These are phyloP conservation scores for Flaveria robusta DNA, from an alignment of 129 eudicot genomes.

Conservation along the genomic window DNA sequence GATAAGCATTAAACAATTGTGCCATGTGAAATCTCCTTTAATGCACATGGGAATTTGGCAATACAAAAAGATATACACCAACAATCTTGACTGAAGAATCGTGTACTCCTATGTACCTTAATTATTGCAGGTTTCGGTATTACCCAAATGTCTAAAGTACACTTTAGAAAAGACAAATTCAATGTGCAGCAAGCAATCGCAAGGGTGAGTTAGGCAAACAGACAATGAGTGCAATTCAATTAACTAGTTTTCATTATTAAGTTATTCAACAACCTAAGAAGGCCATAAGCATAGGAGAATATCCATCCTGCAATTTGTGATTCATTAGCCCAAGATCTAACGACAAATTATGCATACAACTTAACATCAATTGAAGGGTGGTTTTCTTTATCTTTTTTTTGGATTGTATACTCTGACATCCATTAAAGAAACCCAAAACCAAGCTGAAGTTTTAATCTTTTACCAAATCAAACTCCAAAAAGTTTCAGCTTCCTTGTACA, in stretches of 20 bases:
- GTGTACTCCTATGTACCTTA: not conserved
- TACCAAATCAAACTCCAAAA: not conserved
- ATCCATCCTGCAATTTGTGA: not conserved
- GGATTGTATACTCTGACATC: not conserved
- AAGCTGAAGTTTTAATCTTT: not conserved
- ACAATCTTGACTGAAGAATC: slow-evolving; percentile 22
- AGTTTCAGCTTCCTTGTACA: not conserved
- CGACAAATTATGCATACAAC: too few relatives aligned
- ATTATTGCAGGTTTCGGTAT: slow-evolving; percentile 12
- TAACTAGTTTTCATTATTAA: not conserved
- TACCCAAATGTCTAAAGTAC: not conserved
- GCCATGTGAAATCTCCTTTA: slow-evolving; percentile 30
- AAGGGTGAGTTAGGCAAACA: not conserved
- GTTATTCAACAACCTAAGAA: not conserved
- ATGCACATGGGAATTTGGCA: slow-evolving; percentile 31
- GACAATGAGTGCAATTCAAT: not conserved
- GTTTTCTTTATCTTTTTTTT: not conserved
- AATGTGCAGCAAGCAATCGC: too few relatives aligned
- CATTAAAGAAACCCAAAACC: not conserved
- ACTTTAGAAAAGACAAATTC: not conserved
- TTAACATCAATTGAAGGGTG: not conserved
- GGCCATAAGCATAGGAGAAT: not conserved
- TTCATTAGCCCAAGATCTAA: not conserved
- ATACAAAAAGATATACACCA: slow-evolving; percentile 23
- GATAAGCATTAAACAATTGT: slow-evolving; percentile 11